Evolutionary conservation across 345 rosid genomes (phyloP).

Genomic region (Eutrema yunnanense): DNA sequence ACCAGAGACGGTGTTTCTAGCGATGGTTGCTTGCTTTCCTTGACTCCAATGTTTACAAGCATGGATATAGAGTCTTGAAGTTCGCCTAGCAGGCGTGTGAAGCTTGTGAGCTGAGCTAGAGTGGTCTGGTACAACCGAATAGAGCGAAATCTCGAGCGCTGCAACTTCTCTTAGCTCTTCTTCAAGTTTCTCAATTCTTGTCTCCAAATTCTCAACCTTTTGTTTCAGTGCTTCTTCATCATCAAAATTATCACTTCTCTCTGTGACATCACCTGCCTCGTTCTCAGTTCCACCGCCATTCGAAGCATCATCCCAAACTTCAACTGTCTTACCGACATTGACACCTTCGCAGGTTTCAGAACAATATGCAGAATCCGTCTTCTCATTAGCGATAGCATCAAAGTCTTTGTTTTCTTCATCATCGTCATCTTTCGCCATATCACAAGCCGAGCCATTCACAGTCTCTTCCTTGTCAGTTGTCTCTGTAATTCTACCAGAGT

Average conservation of each 20-base stretch:
- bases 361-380: not conserved
- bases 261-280: conserved; percentile 43
- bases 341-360: not conserved
- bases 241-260: conserved; percentile 6
- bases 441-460: conserved; percentile 25
- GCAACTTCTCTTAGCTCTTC: conserved; percentile 96
- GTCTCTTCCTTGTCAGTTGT: conserved; percentile 42
- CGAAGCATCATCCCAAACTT: conserved; percentile 42
- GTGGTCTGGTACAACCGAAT: conserved; percentile 90
- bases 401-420: conserved; percentile 26
- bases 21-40: conserved; percentile 55
- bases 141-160: conserved; percentile 82
- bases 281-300: conserved; percentile 47
- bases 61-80: conserved; percentile 83
- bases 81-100: conserved; percentile 84
- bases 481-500: conserved; percentile 41
- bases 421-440: conserved; percentile 11
- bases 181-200: conserved; percentile 77
- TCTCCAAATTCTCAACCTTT: conserved; percentile 57
- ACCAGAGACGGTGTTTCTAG: conserved; percentile 74
- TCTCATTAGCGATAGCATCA: not conserved
- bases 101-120: conserved; percentile 89
- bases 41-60: conserved; percentile 78
- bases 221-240: conserved; percentile 45
- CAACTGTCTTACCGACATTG: conserved; percentile 3